Conservation (phyloP, 1,139 yeast genomes). For the Hyphopichia burtonii region DNA sequence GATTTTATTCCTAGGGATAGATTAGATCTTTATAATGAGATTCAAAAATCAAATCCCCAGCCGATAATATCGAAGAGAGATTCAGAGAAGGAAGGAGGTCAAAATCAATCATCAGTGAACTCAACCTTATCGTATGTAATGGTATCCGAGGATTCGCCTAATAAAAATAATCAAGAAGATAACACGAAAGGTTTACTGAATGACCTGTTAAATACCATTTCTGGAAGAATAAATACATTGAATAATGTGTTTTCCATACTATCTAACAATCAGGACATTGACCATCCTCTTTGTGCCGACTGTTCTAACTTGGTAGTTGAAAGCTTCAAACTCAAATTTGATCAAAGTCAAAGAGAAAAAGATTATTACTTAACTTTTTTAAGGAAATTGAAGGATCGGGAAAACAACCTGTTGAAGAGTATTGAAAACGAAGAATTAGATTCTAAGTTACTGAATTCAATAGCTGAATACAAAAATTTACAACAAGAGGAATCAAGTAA, state of each 20-base stretch:
- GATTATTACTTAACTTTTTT: slow-evolving; percentile 75
- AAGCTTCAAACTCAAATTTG: slow-evolving; percentile 70
- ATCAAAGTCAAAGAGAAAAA: slow-evolving; percentile 72
- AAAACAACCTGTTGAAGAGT: slow-evolving; percentile 12
- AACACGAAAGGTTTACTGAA: not conserved
- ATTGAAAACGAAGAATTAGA: slow-evolving; percentile 20
- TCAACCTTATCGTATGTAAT: slow-evolving; percentile 34
- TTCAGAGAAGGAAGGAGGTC: slow-evolving; percentile 15
- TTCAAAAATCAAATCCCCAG: slow-evolving; percentile 11
- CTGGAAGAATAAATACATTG: slow-evolving; percentile 53
- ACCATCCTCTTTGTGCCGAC: slow-evolving; percentile 84
- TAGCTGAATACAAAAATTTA: slow-evolving; percentile 39
- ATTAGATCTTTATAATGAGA: slow-evolving; percentile 24
- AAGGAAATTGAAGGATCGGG: slow-evolving; percentile 61
- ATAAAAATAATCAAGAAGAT: slow-evolving; percentile 3
- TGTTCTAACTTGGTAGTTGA: slow-evolving; percentile 70
- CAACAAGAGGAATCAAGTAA: slow-evolving; percentile 32
- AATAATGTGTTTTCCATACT: slow-evolving; percentile 60
- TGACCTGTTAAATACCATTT: slow-evolving; percentile 15
- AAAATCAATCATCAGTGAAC: slow-evolving; percentile 13
- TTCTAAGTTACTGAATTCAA: slow-evolving; percentile 39
- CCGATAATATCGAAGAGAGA: slow-evolving; percentile 21
- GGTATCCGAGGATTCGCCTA: slow-evolving; percentile 16
- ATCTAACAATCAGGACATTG: slow-evolving; percentile 68
- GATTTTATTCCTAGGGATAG: slow-evolving; percentile 35